phyloP scores from a whole-genome alignment of 805 yeast species.

The Jamesozyma spencerorum region DNA sequence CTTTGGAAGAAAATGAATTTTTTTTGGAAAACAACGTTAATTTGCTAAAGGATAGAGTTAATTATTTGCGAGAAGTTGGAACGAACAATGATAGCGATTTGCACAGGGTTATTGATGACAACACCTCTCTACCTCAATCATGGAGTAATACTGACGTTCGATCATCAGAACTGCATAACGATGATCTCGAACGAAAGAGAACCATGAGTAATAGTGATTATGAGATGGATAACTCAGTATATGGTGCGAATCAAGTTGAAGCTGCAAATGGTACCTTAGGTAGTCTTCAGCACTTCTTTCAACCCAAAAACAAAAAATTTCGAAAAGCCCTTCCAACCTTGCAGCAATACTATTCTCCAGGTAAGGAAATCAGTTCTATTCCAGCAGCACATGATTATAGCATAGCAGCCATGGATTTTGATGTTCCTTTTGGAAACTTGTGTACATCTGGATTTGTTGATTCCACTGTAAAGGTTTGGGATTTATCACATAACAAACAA shows the following conservation, averaged over 20 bases:
- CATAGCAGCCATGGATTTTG: conserved; percentile 55
- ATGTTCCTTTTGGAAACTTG: conserved; percentile 63
- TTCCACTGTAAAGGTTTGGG: conserved; percentile 78
- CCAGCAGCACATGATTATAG: conserved; percentile 42
- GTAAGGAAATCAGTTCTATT: conserved; percentile 42
- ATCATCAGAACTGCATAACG: background rate
- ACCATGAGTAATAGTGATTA: background rate
- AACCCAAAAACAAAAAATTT: conserved; percentile 22
- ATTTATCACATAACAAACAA: conserved; percentile 47
- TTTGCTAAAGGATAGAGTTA: conserved; percentile 37
- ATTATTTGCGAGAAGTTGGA: conserved; percentile 35
- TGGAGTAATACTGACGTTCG: no score
- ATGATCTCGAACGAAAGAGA: conserved; percentile 4
- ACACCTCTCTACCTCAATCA: background rate
- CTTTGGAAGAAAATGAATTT: conserved; percentile 53
- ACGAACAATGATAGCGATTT: conserved; percentile 21
- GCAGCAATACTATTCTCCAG: conserved; percentile 55
- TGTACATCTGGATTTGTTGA: conserved; percentile 68
- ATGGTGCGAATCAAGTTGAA: conserved; percentile 33
- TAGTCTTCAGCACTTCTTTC: conserved; percentile 16
- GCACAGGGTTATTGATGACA: background rate
- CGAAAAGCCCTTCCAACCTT: conserved; percentile 53
- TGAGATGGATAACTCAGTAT: conserved; percentile 29
- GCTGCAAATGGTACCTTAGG: background rate
- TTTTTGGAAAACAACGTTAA: conserved; percentile 41